phyloP scores from a whole-genome alignment of 116 monocot species.

The Posidonia oceanica region DNA sequence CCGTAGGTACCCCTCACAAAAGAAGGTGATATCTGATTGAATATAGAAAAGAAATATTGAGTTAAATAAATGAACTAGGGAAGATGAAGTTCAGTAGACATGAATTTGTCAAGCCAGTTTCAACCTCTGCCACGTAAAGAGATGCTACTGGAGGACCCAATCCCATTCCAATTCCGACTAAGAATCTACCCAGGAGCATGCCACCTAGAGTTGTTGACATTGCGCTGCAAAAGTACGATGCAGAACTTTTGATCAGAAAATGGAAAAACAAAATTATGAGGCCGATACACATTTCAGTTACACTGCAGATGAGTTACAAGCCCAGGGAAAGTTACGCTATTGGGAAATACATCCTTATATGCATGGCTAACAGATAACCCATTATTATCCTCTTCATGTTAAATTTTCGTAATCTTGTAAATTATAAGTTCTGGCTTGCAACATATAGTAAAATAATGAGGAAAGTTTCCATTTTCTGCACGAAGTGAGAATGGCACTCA shows the following conservation, averaged over 20 bases:
- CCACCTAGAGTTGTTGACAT: conserved; percentile 44
- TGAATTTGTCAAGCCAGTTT: neutral
- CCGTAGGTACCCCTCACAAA: conserved; percentile 94
- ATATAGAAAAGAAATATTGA: neutral
- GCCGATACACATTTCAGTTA: neutral
- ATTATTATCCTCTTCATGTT: no score
- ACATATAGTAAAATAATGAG: no score
- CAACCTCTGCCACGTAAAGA: conserved; percentile 93
- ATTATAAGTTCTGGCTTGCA: no score
- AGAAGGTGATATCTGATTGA: conserved; percentile 79
- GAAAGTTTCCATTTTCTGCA: no score
- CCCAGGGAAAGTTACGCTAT: no score
- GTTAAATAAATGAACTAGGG: neutral
- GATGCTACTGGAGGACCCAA: conserved; percentile 87
- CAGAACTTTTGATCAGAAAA: neutral
- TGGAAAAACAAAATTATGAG: neutral
- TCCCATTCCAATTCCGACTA: conserved; percentile 96
- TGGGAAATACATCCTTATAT: no score
- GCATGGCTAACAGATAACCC: no score
- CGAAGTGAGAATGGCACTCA: no score
- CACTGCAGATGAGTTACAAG: no score
- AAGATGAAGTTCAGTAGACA: neutral
- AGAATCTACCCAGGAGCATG: conserved; percentile 95
- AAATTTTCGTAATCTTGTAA: no score
- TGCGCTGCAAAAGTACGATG: conserved; percentile 44